These are phyloP conservation scores for Ophiostoma himal-ulmi DNA, from an alignment of 2,329 filamentous ascomycete genomes.

Conservation along the genomic window DNA sequence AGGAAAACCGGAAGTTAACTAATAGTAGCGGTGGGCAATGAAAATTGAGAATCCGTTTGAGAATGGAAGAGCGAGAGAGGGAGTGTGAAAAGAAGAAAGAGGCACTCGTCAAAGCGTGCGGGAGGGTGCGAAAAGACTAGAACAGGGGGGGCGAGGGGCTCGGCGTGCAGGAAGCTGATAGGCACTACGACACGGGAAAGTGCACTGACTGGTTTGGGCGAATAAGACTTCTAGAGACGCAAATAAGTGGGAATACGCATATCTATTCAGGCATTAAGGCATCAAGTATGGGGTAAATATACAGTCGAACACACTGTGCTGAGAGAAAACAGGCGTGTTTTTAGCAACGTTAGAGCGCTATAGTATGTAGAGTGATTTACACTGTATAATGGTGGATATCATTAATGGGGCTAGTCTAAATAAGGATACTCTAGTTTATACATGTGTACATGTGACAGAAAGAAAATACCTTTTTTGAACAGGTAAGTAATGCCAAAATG, in stretches of 20 bases:
- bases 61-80: not conserved
- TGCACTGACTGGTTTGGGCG: not conserved
- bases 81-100: slow-evolving; percentile 5
- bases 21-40: not conserved
- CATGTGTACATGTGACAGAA: not conserved
- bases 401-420: not conserved
- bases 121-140: not conserved
- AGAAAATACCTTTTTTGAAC: too few species aligned
- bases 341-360: not conserved
- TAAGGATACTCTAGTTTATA: not conserved
- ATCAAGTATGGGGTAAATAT: not conserved
- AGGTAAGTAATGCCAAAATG: not conserved
- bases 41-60: not conserved
- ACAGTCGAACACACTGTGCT: not conserved
- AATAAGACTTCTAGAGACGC: not conserved
- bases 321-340: not conserved
- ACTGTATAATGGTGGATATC: not conserved
- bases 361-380: not conserved
- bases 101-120: not conserved
- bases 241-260: not conserved
- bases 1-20: not conserved
- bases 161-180: not conserved
- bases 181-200: not conserved
- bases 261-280: not conserved
- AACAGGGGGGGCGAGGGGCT: not conserved